Evolutionary conservation across 352 stramenopile species (phyloP).

Genomic region (Blastocystis hominis): DNA sequence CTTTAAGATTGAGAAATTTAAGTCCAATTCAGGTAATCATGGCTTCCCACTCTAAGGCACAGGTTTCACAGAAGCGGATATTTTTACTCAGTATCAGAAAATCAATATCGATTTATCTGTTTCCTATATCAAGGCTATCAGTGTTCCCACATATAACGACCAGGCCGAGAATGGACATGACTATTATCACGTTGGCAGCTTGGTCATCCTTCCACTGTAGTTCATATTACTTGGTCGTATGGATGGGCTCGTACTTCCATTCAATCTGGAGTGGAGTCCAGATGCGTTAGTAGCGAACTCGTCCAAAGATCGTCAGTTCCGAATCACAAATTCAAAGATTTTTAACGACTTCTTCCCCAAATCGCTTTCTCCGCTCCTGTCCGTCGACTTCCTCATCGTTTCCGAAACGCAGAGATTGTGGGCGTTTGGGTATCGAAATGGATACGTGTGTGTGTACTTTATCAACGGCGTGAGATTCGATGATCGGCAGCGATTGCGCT

Average conservation of each 20-base stretch:
- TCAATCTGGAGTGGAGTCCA: not conserved
- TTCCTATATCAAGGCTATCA: constrained; percentile 11
- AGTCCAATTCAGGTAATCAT: not conserved
- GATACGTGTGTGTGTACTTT: constrained; percentile 1
- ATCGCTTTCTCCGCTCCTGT: not conserved
- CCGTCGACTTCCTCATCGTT: constrained; percentile 1
- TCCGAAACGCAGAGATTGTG: not conserved
- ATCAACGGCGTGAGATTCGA: not conserved
- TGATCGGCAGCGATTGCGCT: not conserved
- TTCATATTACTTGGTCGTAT: constrained; percentile 15
- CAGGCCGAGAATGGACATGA: not conserved
- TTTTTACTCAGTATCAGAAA: not conserved
- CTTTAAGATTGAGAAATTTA: not conserved
- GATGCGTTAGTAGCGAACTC: too few relatives aligned
- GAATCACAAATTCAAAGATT: not conserved
- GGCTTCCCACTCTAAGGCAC: not conserved
- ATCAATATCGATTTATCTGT: not conserved
- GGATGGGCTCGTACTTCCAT: not conserved
- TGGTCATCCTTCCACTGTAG: not conserved
- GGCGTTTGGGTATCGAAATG: constrained; percentile 39
- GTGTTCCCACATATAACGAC: not conserved
- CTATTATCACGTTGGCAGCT: not conserved
- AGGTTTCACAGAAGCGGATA: constrained; percentile 15
- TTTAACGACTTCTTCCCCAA: constrained; percentile 42
- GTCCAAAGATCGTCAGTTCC: not conserved